Evolutionary conservation across 192 early-diverging fungal genomes (phyloP).

Genomic region (Backusella sp.): DNA sequence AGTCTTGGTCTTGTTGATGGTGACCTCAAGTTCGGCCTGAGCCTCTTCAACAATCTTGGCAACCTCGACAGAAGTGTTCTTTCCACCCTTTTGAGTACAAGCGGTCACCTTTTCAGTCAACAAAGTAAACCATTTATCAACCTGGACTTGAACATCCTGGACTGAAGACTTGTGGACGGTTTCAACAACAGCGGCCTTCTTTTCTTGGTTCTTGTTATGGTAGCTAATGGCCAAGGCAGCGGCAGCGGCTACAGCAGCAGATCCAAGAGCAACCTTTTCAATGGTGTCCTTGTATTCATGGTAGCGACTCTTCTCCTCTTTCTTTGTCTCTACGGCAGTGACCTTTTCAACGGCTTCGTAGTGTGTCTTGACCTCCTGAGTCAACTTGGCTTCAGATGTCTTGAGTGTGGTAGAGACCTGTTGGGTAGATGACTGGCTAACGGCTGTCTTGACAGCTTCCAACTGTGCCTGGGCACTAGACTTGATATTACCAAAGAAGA

Average conservation of each 20-base stretch:
- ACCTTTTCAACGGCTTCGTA: conserved; percentile 5
- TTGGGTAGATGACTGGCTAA: background rate
- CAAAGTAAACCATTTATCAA: conserved; percentile 13
- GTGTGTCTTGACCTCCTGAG: conserved; percentile 6
- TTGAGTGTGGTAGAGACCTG: background rate
- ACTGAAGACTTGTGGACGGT: conserved; percentile 3
- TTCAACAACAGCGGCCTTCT: background rate
- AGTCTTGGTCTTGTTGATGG: background rate
- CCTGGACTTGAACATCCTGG: background rate
- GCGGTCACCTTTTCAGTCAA: conserved; percentile 9
- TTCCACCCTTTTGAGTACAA: conserved; percentile 23
- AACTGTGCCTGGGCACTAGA: background rate
- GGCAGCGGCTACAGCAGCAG: conserved; percentile 21
- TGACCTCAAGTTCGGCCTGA: conserved; percentile 9
- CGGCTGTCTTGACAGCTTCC: background rate
- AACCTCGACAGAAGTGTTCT: conserved; percentile 14
- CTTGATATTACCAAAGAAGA: conserved; percentile 14
- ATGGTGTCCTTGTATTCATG: conserved; percentile 10
- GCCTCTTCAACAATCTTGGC: conserved; percentile 18
- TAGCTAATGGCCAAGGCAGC: conserved; percentile 14
- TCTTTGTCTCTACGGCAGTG: background rate
- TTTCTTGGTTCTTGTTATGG: conserved; percentile 15
- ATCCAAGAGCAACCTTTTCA: conserved; percentile 12
- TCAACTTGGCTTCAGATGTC: background rate
- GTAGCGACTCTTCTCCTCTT: background rate